Conservation (phyloP, 2,329 filamentous ascomycete species). For the Hirsutella minnesotensis region DNA sequence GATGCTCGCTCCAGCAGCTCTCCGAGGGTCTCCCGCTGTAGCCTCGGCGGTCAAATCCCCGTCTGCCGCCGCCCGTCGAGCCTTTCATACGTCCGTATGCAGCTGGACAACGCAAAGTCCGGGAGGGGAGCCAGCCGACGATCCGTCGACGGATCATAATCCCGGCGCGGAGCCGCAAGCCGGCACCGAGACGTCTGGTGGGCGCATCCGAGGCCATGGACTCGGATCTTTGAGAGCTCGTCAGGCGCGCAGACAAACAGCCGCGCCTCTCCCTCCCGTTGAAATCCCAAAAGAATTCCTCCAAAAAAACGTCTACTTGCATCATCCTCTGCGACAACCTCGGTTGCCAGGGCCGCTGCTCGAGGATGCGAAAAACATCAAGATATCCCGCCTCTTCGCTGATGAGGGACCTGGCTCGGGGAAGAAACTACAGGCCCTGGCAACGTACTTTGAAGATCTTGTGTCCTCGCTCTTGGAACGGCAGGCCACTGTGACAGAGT, state of each 20-base stretch:
- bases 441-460: constrained; percentile 19
- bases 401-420: constrained; percentile 11
- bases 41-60: constrained; percentile 12
- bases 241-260: constrained; percentile 18
- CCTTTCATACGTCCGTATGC: constrained; percentile 12
- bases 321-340: constrained; percentile 13
- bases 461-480: constrained; percentile 10
- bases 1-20: constrained; percentile 18
- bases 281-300: constrained; percentile 47
- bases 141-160: constrained; percentile 13
- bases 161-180: constrained; percentile 16
- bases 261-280: constrained; percentile 35
- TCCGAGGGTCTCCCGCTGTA: constrained; percentile 16
- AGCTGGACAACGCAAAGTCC: constrained; percentile 7
- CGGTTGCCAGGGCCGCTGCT: constrained; percentile 17
- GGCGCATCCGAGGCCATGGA: constrained; percentile 14
- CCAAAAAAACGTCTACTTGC: constrained; percentile 31
- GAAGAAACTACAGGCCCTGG: constrained; percentile 14
- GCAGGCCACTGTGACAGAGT: constrained; percentile 3
- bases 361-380: constrained; percentile 19
- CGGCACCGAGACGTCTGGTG: constrained; percentile 14
- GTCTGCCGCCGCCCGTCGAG: constrained; percentile 8
- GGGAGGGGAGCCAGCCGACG: constrained; percentile 16
- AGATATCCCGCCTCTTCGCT: constrained; percentile 17
- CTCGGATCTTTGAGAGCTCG: constrained; percentile 17